These are phyloP conservation scores for Puccinia coronata DNA, from an alignment of 1,284 basidiomycete species.

Conservation along the genomic window DNA sequence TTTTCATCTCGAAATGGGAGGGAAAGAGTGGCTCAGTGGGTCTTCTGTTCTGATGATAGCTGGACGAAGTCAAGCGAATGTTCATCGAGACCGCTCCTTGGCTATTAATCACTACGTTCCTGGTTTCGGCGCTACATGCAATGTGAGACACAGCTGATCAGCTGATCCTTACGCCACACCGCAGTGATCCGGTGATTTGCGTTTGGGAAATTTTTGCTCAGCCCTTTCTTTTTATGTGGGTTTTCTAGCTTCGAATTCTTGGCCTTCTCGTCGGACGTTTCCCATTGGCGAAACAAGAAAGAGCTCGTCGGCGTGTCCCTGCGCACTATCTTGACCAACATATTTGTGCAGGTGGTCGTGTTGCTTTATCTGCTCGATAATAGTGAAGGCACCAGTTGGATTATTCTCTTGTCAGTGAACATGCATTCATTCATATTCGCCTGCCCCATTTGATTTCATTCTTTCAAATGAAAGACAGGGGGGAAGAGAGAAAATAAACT, in stretches of 20 bases:
- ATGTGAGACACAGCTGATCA: constrained; percentile 63
- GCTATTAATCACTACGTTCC: constrained; percentile 71
- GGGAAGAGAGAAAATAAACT: neutral
- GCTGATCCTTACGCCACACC: neutral
- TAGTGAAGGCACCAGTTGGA: constrained; percentile 89
- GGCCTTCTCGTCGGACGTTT: constrained; percentile 77
- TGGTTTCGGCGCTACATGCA: constrained; percentile 83
- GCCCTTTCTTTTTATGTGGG: neutral
- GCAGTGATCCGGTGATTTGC: neutral
- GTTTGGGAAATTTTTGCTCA: neutral
- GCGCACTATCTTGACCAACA: constrained; percentile 78
- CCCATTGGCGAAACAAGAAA: constrained; percentile 86
- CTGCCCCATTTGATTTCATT: neutral
- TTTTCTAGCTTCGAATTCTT: constrained; percentile 79
- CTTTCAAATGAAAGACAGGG: neutral
- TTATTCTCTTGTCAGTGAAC: constrained; percentile 86
- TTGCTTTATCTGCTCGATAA: constrained; percentile 92
- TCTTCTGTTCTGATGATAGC: constrained; percentile 66
- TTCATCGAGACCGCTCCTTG: constrained; percentile 84
- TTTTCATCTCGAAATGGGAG: constrained; percentile 51
- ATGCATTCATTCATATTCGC: constrained; percentile 60
- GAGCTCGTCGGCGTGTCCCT: constrained; percentile 64
- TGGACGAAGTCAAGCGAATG: constrained; percentile 93
- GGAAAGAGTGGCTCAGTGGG: neutral
- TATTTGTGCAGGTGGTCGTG: constrained; percentile 83